A percentile compares a stretch with the other conserved stretches of the same genome.
Conservation (phyloP, 768 basidiomycete species). For the Chalciporus piperatus region DNA sequence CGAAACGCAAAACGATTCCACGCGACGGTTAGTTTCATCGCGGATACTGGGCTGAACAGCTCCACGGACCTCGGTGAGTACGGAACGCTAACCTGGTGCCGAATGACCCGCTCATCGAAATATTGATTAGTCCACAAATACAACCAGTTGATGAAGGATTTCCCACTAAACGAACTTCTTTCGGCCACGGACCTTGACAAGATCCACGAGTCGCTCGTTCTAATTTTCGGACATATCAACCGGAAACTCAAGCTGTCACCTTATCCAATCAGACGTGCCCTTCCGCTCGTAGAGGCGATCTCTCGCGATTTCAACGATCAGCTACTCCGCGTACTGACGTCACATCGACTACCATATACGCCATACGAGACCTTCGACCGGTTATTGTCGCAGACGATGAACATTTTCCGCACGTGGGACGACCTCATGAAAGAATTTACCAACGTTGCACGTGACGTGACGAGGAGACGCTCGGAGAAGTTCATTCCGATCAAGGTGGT, state of each 20-base stretch:
- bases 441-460: constrained; percentile 89
- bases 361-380: constrained; percentile 95
- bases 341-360: constrained; percentile 88
- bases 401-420: constrained; percentile 86
- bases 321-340: constrained; percentile 84
- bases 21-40: constrained; percentile 96
- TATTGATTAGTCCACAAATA: constrained; percentile 84
- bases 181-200: constrained; percentile 96
- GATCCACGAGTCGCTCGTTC: constrained; percentile 81
- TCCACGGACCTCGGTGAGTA: constrained; percentile 80
- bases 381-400: constrained; percentile 68
- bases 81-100: neutral
- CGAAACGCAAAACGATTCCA: constrained; percentile 96
- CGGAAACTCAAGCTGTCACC: constrained; percentile 95
- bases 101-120: neutral
- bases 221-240: constrained; percentile 92
- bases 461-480: constrained; percentile 82
- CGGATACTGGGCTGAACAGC: constrained; percentile 95
- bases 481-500: constrained; percentile 97
- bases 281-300: constrained; percentile 97
- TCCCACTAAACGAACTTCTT: constrained; percentile 93
- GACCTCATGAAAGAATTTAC: constrained; percentile 90
- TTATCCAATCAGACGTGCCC: constrained; percentile 92
- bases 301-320: constrained; percentile 97
- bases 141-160: constrained; percentile 98